phyloP scores from a whole-genome alignment of 2,329 filamentous ascomycete species.

The Diplodia corticola region DNA sequence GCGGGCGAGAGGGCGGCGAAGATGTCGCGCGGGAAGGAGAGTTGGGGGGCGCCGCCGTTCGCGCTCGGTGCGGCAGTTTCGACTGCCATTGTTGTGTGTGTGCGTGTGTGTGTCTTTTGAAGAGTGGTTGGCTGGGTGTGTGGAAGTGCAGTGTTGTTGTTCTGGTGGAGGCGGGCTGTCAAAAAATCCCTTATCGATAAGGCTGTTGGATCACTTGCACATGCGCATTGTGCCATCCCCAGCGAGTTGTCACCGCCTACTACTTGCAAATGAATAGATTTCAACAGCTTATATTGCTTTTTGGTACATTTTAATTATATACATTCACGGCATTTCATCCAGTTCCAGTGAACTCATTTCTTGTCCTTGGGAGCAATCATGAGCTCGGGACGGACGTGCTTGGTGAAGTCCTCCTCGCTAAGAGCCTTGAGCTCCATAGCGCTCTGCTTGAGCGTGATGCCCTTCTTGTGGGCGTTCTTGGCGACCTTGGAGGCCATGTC shows the following conservation, averaged over 20 bases:
- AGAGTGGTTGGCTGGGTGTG: not conserved
- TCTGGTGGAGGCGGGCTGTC: not conserved
- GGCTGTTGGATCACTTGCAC: not conserved
- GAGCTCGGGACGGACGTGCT: constrained; percentile 85
- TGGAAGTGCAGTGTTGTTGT: not conserved
- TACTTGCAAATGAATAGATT: not conserved
- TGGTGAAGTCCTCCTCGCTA: constrained; percentile 85
- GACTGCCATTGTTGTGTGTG: constrained; percentile 14
- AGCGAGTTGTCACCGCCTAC: not conserved
- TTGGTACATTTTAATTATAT: constrained; percentile 11
- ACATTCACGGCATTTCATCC: constrained; percentile 8
- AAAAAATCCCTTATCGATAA: not conserved
- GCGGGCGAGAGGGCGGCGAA: constrained; percentile 90
- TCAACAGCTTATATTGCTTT: not conserved
- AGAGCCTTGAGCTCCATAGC: constrained; percentile 91
- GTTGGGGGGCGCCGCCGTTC: constrained; percentile 26
- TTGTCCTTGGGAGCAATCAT: constrained; percentile 84
- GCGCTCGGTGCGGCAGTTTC: constrained; percentile 1
- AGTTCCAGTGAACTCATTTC: constrained; percentile 45
- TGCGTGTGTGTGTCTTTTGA: too few relatives aligned
- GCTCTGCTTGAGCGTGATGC: constrained; percentile 86
- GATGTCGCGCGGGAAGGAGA: constrained; percentile 63
- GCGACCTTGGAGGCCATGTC: constrained; percentile 97
- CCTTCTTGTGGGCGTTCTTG: constrained; percentile 99
- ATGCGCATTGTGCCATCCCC: too few relatives aligned